Evolutionary conservation across 495 filamentous ascomycete species (phyloP).

Genomic region (Penicillium waksmanii): DNA sequence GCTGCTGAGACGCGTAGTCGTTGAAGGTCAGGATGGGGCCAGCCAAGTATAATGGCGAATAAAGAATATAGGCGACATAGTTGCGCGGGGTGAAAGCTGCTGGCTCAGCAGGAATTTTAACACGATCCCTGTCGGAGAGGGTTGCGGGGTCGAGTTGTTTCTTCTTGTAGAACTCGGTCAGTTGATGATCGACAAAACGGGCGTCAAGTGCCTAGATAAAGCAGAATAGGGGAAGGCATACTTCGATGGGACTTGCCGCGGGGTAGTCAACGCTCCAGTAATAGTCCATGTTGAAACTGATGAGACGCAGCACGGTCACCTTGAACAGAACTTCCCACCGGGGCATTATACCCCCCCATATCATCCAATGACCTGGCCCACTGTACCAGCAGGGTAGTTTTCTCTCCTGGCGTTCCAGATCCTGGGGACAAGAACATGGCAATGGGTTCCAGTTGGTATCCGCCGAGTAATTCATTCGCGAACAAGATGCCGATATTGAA

Average conservation of each 20-base stretch:
- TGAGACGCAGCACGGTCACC: conserved; percentile 86
- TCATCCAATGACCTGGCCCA: conserved; percentile 72
- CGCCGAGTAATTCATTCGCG: conserved; percentile 80
- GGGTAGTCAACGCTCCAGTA: conserved; percentile 82
- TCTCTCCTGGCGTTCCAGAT: conserved; percentile 26
- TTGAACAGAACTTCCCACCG: conserved; percentile 98
- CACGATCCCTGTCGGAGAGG: conserved; percentile 85
- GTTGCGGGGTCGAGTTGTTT: conserved; percentile 87
- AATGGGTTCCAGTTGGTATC: conserved; percentile 72
- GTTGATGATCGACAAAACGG: conserved; percentile 5
- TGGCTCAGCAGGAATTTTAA: conserved; percentile 70
- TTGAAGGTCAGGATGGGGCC: conserved; percentile 98
- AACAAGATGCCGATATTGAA: conserved; percentile 90
- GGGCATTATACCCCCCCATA: conserved; percentile 75
- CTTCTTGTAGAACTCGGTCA: conserved; percentile 85
- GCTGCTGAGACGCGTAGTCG: conserved; percentile 88
- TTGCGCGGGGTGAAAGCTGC: conserved; percentile 77
- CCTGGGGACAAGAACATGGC: conserved; percentile 53
- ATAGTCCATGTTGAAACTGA: conserved; percentile 97
- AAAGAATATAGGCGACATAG: conserved; percentile 85
- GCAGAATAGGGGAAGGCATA: conserved; percentile 49
- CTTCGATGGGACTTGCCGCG: conserved; percentile 76
- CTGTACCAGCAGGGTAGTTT: conserved; percentile 44
- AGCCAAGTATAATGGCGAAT: conserved; percentile 89
- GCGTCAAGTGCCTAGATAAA: conserved; percentile 4